Base-by-base conservation (phyloP, 1,139 yeast species). In the Debaryomyces sp. region DNA sequence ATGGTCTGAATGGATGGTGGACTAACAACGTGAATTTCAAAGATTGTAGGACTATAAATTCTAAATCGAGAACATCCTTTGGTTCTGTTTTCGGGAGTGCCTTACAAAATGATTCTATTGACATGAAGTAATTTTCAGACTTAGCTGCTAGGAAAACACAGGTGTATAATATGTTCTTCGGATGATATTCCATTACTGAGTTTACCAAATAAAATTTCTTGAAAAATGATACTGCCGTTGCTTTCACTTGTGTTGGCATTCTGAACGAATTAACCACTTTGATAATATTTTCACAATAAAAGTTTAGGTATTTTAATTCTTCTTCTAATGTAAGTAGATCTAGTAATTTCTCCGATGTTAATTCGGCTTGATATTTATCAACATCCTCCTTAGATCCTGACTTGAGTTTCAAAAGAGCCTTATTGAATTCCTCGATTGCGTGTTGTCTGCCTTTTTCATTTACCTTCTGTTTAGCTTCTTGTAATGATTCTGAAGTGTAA, bases 101-200 rank as follows among this genome's bases (percentile, higher is more conserved):
- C 50, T 80, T 77, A 47, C 90, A 85, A 63, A 91, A 91, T n/a
- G 89, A 80, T 37, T 87, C 88, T 46, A 92, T 87, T 17, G 96
- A 83, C 32, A 94, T 86, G 67, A 92, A 92, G 65, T 83, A 86
- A 68, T 94, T 94, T 61, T 94, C 98, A 15, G 94, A 84, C 67
- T 94, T 94, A 41, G 97, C 92, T 2, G 98, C 97, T 37, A 94
- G 73, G 64, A 92, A 94, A 12, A 94, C 81, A 54, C 97, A 87
- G 0, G 99, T 91, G 54, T 85, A 84, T 61, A 94, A 75, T 36
- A 94, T 77, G 54, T 84, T 81, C 61, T 89, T 89, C 9, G 99
- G 99, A 58, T 89, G 95, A 60, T 80, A 82, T 56, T 89, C 91
- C 91, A 90, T 84, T 29, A 88, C 92, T 22, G 94, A 85, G 60